A percentile compares a stretch with the other conserved stretches of the same genome.
Evolutionary conservation across 1,139 yeast species (phyloP).

Genomic region (Candida tetrigidarum): DNA sequence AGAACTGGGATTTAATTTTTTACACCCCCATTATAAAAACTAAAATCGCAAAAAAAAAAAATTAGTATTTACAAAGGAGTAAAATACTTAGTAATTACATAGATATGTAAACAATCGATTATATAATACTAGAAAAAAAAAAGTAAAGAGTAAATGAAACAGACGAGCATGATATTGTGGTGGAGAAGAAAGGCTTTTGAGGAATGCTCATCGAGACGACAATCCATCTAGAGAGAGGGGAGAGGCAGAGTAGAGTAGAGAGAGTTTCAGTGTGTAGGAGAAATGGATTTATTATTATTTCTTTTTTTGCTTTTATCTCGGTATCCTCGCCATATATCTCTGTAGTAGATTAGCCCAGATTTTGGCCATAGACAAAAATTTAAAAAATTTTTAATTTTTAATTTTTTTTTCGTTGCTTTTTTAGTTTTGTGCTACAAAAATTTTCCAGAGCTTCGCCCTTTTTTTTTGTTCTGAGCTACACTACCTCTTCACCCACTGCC

Average conservation of each 20-base stretch:
- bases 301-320: background rate
- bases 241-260: too few species aligned
- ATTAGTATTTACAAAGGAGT: background rate
- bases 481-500: background rate
- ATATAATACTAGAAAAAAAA: too few species aligned
- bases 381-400: too few species aligned
- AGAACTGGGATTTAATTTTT: background rate
- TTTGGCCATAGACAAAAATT: background rate
- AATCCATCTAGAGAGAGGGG: too few species aligned
- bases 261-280: too few species aligned
- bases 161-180: too few species aligned
- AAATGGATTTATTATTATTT: background rate
- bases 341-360: background rate
- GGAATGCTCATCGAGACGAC: too few species aligned
- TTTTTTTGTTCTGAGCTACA: background rate
- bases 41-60: background rate
- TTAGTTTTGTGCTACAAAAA: background rate
- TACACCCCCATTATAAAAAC: background rate
- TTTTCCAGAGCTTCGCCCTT: slow-evolving; percentile 1
- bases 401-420: background rate
- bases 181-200: too few species aligned
- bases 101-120: background rate
- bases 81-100: background rate
- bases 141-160: too few species aligned
- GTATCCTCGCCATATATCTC: too few species aligned